Conservation (phyloP, 306 rosid species). For the Dryas octopetala region DNA sequence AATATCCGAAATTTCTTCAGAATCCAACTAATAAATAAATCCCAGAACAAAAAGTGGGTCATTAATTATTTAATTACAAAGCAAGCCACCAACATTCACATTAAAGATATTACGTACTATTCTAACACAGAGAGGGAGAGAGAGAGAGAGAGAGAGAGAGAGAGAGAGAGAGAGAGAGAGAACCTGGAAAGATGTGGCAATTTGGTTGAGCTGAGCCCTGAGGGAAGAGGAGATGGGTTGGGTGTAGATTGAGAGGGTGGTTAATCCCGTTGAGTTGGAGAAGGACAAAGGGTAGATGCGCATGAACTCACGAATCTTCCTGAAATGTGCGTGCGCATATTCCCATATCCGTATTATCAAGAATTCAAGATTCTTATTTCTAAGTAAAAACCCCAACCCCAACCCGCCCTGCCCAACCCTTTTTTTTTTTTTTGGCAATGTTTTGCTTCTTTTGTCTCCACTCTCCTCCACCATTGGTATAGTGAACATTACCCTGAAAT, state of each 20-base stretch:
- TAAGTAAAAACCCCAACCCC: no score
- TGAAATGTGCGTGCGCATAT: not conserved
- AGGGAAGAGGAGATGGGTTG: not conserved
- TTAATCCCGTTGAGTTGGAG: constrained; percentile 21
- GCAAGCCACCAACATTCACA: constrained; percentile 9
- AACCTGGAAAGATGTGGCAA: constrained; percentile 43
- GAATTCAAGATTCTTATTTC: not conserved
- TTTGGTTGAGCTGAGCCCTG: constrained; percentile 14
- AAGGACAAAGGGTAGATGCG: constrained; percentile 13
- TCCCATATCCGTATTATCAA: not conserved
- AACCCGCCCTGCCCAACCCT: no score
- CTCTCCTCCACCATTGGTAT: no score
- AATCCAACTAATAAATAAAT: not conserved
- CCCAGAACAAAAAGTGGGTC: not conserved
- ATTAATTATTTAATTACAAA: not conserved
- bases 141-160: constrained; percentile 5
- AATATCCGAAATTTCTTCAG: not conserved
- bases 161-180: constrained; percentile 1
- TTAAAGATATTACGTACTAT: not conserved
- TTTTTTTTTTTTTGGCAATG: no score
- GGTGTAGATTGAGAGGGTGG: not conserved
- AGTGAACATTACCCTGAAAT: no score
- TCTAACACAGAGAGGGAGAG: not conserved
- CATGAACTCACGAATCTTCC: constrained; percentile 3
- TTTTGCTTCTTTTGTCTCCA: no score